These are phyloP conservation scores for Xylariales sp. DNA, from an alignment of 2,329 filamentous ascomycete genomes.

Conservation along the genomic window DNA sequence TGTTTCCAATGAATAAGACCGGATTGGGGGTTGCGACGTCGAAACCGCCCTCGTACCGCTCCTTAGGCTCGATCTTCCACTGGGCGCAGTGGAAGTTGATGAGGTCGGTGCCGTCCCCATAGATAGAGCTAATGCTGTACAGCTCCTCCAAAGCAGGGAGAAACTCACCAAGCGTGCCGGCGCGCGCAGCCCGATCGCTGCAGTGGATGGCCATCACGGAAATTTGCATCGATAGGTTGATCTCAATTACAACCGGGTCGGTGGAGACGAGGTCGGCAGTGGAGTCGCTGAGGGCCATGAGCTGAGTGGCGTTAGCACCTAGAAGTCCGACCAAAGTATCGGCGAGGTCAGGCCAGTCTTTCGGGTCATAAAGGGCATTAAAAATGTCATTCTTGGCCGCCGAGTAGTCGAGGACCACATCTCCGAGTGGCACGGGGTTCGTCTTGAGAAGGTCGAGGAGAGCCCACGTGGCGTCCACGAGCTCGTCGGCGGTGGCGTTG, in stretches of 20 bases:
- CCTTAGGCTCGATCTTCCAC: constrained; percentile 21
- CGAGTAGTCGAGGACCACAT: constrained; percentile 18
- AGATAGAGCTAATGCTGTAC: constrained; percentile 10
- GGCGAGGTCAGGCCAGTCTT: constrained; percentile 12
- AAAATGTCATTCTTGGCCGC: constrained; percentile 14
- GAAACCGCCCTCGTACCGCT: constrained; percentile 16
- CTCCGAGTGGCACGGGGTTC: constrained; percentile 18
- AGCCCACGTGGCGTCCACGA: constrained; percentile 33
- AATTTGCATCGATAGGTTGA: neutral
- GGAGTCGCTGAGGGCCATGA: no score
- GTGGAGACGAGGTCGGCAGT: no score
- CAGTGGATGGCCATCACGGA: constrained; percentile 9
- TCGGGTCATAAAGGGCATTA: constrained; percentile 15
- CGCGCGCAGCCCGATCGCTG: constrained; percentile 9
- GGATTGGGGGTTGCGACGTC: constrained; percentile 20
- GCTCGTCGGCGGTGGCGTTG: constrained; percentile 27
- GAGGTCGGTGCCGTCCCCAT: constrained; percentile 12
- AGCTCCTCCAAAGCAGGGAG: constrained; percentile 8
- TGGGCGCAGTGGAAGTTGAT: constrained; percentile 18
- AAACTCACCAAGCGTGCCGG: constrained; percentile 4
- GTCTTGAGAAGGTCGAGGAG: constrained; percentile 22
- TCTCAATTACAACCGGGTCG: no score
- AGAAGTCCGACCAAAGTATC: constrained; percentile 10
- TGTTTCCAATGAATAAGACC: constrained; percentile 23
- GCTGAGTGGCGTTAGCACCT: constrained; percentile 1